These are phyloP conservation scores for Ascochyta pisi DNA, from an alignment of 2,329 filamentous ascomycete genomes.

Conservation along the genomic window DNA sequence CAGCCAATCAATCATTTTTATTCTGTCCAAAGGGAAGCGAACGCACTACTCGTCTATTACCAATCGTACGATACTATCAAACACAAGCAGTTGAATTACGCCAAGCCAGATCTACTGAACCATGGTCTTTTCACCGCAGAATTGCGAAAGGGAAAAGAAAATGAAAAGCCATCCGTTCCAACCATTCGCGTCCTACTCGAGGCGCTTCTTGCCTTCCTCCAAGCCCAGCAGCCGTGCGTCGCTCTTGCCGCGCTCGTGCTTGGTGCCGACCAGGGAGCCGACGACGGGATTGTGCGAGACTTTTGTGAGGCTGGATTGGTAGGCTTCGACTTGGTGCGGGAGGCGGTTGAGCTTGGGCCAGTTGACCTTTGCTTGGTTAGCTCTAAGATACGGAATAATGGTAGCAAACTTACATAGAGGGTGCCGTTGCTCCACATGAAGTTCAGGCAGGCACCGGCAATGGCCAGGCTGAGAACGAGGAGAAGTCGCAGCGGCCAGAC, in stretches of 20 bases:
- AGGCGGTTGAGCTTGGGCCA: constrained; percentile 97
- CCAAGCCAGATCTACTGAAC: constrained; percentile 3
- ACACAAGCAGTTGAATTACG: neutral
- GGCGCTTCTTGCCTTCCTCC: constrained; percentile 98
- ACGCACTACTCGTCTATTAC: neutral
- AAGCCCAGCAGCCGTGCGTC: constrained; percentile 81
- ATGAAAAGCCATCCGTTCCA: neutral
- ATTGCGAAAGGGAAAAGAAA: too few species aligned
- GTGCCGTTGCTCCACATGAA: constrained; percentile 88
- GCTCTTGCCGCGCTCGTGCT: constrained; percentile 83
- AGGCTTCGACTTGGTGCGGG: constrained; percentile 84
- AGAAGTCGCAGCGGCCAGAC: constrained; percentile 85
- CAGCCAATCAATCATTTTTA: too few species aligned
- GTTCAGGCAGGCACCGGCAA: constrained; percentile 73
- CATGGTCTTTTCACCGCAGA: neutral
- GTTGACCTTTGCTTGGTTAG: constrained; percentile 73
- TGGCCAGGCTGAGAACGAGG: constrained; percentile 75
- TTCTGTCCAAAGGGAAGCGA: too few species aligned
- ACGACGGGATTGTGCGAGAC: constrained; percentile 83
- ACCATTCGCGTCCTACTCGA: constrained; percentile 65
- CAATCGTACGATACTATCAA: too few species aligned
- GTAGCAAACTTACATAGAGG: constrained; percentile 79
- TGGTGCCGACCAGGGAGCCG: constrained; percentile 69
- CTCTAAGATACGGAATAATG: neutral
- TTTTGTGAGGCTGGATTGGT: constrained; percentile 82